Percentiles rank a stretch among this genome's conserved stretches.
These are phyloP conservation scores for Fraxinus anomala DNA, from an alignment of 257 asterid genomes.

Conservation along the genomic window DNA sequence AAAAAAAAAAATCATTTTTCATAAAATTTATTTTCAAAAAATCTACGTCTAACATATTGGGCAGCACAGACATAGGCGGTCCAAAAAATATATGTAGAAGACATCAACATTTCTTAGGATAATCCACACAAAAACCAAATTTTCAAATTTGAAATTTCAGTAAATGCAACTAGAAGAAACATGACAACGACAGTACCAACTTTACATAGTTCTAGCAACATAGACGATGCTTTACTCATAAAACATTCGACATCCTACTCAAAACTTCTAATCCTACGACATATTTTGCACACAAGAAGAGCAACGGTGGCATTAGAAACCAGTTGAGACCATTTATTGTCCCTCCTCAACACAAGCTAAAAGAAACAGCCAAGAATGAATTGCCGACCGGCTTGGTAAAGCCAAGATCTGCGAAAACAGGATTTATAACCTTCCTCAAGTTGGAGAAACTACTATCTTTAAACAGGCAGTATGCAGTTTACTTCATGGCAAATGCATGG, in stretches of 20 bases:
- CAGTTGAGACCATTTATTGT: slow-evolving; percentile 3
- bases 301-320: slow-evolving; percentile 9
- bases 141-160: background rate
- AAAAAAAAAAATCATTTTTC: too few relatives aligned
- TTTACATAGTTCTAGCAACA: background rate
- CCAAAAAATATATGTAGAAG: too few relatives aligned
- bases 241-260: background rate
- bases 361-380: slow-evolving; percentile 83
- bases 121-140: background rate
- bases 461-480: slow-evolving; percentile 10
- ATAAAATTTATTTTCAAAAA: too few relatives aligned
- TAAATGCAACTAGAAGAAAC: slow-evolving; percentile 9
- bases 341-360: slow-evolving; percentile 19
- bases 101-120: too few relatives aligned
- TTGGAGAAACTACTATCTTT: slow-evolving; percentile 7
- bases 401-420: slow-evolving; percentile 40
- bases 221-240: background rate
- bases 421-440: slow-evolving; percentile 13
- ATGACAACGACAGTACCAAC: background rate
- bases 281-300: slow-evolving; percentile 24
- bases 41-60: too few relatives aligned
- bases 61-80: too few relatives aligned
- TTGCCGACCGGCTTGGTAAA: slow-evolving; percentile 64
- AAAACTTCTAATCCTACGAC: slow-evolving; percentile 19
- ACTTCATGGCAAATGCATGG: slow-evolving; percentile 37